A percentile compares a stretch with the other conserved stretches of the same genome.
Evolutionary conservation across 768 basidiomycete species (phyloP).

Genomic region (Panaeolus cyanescens): DNA sequence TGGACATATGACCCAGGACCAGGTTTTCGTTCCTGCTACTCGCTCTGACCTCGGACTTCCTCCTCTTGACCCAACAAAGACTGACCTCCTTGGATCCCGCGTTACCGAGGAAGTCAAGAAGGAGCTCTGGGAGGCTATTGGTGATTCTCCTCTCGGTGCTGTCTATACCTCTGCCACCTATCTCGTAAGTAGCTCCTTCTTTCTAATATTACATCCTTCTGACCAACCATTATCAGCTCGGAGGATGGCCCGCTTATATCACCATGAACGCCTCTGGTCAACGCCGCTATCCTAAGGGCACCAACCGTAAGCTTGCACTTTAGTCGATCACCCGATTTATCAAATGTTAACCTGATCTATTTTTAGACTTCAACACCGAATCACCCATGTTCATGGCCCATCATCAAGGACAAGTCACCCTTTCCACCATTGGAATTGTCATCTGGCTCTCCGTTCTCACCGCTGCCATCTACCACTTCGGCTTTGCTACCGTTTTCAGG

Average conservation of each 20-base stretch:
- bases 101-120: slow-evolving; percentile 67
- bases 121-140: slow-evolving; percentile 83
- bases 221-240: slow-evolving; percentile 45
- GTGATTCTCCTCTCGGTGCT: slow-evolving; percentile 86
- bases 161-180: slow-evolving; percentile 54
- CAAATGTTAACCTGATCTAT: neutral
- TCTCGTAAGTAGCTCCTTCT: slow-evolving; percentile 44
- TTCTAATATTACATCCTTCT: neutral
- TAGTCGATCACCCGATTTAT: neutral
- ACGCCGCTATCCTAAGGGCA: slow-evolving; percentile 70
- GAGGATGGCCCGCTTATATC: slow-evolving; percentile 88
- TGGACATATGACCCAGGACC: slow-evolving; percentile 91
- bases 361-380: slow-evolving; percentile 70
- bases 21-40: slow-evolving; percentile 94
- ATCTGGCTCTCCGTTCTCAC: slow-evolving; percentile 66
- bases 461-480: slow-evolving; percentile 57
- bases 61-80: slow-evolving; percentile 65
- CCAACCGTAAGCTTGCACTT: slow-evolving; percentile 64
- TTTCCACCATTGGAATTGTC: slow-evolving; percentile 82
- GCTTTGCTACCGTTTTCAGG: slow-evolving; percentile 73
- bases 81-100: slow-evolving; percentile 64
- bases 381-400: slow-evolving; percentile 84
- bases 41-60: slow-evolving; percentile 71
- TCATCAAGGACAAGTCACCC: slow-evolving; percentile 73
- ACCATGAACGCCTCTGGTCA: slow-evolving; percentile 86